Percentiles rank a stretch among this genome's conserved stretches.
Evolutionary conservation across 2,329 filamentous ascomycete genomes (phyloP).

Genomic region (Trichocomaceae sp.): DNA sequence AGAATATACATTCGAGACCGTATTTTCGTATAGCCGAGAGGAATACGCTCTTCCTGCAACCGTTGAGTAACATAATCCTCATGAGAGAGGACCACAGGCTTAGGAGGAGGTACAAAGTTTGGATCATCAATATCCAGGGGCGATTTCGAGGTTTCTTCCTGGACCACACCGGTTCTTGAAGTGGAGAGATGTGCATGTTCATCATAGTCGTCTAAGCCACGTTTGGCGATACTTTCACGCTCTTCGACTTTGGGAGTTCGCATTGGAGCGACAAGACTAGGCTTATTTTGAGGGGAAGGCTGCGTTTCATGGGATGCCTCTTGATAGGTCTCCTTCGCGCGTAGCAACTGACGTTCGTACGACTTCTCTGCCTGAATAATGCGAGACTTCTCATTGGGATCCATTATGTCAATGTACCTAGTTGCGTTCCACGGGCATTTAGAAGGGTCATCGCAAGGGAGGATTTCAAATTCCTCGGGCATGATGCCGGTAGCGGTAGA

Average conservation of each 20-base stretch:
- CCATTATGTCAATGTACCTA: slow-evolving; percentile 41
- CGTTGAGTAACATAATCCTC: slow-evolving; percentile 33
- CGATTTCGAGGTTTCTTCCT: slow-evolving; percentile 1
- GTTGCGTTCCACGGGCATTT: slow-evolving; percentile 51
- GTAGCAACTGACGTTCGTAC: slow-evolving; percentile 17
- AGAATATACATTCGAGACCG: slow-evolving; percentile 35
- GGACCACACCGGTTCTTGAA: slow-evolving; percentile 2
- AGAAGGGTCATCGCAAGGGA: slow-evolving; percentile 42
- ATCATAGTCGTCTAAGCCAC: slow-evolving; percentile 6
- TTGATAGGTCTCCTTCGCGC: slow-evolving; percentile 7
- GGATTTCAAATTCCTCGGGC: slow-evolving; percentile 52
- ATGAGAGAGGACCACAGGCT: slow-evolving; percentile 28
- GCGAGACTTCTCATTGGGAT: slow-evolving; percentile 28
- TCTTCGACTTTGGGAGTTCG: background rate
- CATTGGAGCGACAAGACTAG: background rate
- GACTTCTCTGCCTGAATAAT: slow-evolving; percentile 21
- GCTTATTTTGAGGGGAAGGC: background rate
- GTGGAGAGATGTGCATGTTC: slow-evolving; percentile 11
- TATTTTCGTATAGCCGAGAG: slow-evolving; percentile 37
- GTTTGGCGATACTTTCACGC: slow-evolving; percentile 1
- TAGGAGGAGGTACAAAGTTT: slow-evolving; percentile 12
- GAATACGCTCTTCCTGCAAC: slow-evolving; percentile 40
- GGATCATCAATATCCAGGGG: slow-evolving; percentile 9
- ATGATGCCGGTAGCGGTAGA: slow-evolving; percentile 53
- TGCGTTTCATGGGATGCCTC: background rate